A percentile compares a stretch with the other conserved stretches of the same genome.
phyloP scores from a whole-genome alignment of 2,329 filamentous ascomycete species.

The Microcyclosporella mali region DNA sequence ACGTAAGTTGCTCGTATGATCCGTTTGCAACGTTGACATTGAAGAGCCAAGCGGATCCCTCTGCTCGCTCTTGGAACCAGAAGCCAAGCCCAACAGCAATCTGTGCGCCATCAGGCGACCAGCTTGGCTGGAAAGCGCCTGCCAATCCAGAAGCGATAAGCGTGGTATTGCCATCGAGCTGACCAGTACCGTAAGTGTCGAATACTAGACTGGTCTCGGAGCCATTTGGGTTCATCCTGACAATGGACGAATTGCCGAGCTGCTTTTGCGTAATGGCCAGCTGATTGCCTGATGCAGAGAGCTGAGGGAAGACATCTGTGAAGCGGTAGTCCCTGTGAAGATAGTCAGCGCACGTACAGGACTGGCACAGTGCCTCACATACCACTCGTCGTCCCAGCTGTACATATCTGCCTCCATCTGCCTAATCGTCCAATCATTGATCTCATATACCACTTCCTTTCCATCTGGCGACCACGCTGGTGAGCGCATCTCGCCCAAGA shows the following conservation, averaged over 20 bases:
- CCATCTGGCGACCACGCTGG: conserved; percentile 11
- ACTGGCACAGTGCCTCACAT: no score
- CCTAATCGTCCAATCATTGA: conserved; percentile 5
- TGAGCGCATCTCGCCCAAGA: conserved; percentile 5
- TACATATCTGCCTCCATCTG: conserved; percentile 8
- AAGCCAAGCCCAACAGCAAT: conserved; percentile 10
- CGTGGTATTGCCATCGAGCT: conserved; percentile 2
- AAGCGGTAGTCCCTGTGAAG: conserved; percentile 9
- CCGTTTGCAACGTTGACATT: conserved; percentile 3
- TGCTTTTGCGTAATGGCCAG: conserved; percentile 12
- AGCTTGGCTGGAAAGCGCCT: conserved; percentile 12
- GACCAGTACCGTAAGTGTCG: conserved; percentile 4
- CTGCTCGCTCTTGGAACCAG: conserved; percentile 11
- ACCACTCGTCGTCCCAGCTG: conserved; percentile 12
- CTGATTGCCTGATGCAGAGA: conserved; percentile 6
- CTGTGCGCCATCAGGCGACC: conserved; percentile 5
- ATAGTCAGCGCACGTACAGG: no score
- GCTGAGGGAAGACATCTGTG: conserved; percentile 12
- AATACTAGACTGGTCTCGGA: conserved; percentile 4
- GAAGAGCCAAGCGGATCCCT: conserved; percentile 8
- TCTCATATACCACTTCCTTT: conserved; percentile 9
- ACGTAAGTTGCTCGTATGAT: conserved; percentile 8
- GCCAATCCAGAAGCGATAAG: conserved; percentile 6
- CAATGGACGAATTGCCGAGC: conserved; percentile 8
- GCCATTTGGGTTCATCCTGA: conserved; percentile 8